A percentile compares a stretch with the other conserved stretches of the same genome.
phyloP scores from a whole-genome alignment of 176 grass and related monocot species.

The Echinochloa phyllopogon region DNA sequence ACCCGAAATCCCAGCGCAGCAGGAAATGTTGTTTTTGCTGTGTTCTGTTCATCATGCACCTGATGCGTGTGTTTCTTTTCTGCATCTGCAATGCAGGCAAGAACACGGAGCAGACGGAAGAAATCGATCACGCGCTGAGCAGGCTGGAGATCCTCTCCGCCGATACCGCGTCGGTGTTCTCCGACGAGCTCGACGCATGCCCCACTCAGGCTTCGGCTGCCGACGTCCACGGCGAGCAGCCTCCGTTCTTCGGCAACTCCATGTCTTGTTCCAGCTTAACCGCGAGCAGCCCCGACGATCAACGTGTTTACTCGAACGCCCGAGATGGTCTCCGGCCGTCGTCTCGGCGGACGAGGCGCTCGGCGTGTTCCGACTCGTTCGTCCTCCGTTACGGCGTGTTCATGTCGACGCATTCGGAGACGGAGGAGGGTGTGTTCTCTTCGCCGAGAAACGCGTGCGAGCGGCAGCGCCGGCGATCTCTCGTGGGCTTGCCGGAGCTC shows the following conservation, averaged over 20 bases:
- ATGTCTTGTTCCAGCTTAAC: background rate
- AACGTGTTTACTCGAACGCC: background rate
- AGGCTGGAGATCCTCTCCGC: conserved; percentile 47
- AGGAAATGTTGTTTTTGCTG: too few relatives aligned
- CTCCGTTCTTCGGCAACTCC: background rate
- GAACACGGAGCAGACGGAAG: conserved; percentile 28
- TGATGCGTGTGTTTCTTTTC: background rate
- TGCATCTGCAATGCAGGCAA: conserved; percentile 39
- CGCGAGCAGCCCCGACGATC: background rate
- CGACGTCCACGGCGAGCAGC: conserved; percentile 14
- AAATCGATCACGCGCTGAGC: background rate
- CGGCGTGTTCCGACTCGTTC: conserved; percentile 31
- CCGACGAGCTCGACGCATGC: background rate
- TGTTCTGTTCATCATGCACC: background rate
- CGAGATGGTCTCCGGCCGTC: background rate
- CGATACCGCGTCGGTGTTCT: conserved; percentile 39
- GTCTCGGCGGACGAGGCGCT: conserved; percentile 38
- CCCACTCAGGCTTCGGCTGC: background rate
- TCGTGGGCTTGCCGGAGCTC: conserved; percentile 2
- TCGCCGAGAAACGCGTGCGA: background rate
- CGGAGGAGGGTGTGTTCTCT: background rate
- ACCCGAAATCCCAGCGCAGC: background rate
- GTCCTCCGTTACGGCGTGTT: conserved; percentile 18
- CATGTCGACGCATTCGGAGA: background rate
- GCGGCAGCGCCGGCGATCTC: background rate